Evolutionary conservation across 2,329 filamentous ascomycete genomes (phyloP).

Genomic region (Xylariaceae sp.): DNA sequence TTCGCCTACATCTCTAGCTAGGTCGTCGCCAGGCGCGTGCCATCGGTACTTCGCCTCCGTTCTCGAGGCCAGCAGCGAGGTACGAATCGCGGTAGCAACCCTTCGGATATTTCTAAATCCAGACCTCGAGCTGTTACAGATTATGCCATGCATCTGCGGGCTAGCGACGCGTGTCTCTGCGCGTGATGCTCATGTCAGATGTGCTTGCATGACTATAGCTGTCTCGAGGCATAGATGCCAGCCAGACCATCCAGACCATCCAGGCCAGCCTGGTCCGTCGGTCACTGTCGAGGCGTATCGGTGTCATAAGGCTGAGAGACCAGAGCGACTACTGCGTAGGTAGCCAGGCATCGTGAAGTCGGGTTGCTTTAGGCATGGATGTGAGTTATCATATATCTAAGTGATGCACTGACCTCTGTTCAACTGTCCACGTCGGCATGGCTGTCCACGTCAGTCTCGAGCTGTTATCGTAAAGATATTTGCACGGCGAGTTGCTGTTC

Average conservation of each 20-base stretch:
- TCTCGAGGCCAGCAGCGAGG: background rate
- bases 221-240: constrained; percentile 8
- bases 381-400: constrained; percentile 16
- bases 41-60: constrained; percentile 1
- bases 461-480: background rate
- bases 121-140: constrained; percentile 12
- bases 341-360: constrained; percentile 1
- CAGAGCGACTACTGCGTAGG: background rate
- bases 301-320: constrained; percentile 17
- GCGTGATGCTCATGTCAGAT: constrained; percentile 19
- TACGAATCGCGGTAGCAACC: constrained; percentile 7
- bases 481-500: background rate
- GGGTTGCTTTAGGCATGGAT: constrained; percentile 16
- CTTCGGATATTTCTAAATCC: constrained; percentile 14
- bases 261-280: background rate
- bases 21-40: constrained; percentile 10
- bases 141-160: constrained; percentile 22
- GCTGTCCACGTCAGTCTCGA: constrained; percentile 16
- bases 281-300: background rate
- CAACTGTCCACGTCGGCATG: constrained; percentile 5
- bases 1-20: constrained; percentile 6
- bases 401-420: background rate
- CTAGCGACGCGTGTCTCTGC: constrained; percentile 15
- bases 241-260: too few relatives aligned
- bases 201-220: constrained; percentile 15